These are phyloP conservation scores for Diplodia corticola DNA, from an alignment of 2,329 filamentous ascomycete species.

Conservation along the genomic window DNA sequence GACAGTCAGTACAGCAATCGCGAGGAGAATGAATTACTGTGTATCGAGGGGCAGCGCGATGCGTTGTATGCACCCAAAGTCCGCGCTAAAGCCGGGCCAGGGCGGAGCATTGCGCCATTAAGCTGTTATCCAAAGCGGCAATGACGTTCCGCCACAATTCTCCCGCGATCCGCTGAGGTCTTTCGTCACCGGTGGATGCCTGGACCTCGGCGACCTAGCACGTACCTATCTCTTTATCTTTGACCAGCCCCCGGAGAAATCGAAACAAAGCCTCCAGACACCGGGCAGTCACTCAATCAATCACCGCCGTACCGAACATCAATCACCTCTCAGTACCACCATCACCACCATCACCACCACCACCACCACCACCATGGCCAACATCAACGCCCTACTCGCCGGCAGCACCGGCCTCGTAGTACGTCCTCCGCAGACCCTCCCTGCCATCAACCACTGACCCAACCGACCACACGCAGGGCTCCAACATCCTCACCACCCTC, in stretches of 20 bases:
- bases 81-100: neutral
- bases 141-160: neutral
- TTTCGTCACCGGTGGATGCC: conserved; percentile 9
- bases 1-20: neutral
- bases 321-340: neutral
- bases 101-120: neutral
- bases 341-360: neutral
- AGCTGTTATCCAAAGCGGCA: neutral
- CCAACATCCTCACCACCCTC: conserved; percentile 68
- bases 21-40: neutral
- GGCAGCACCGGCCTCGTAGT: conserved; percentile 66
- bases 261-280: neutral
- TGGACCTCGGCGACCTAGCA: neutral
- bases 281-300: neutral
- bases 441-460: conserved; percentile 1
- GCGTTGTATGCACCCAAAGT: neutral
- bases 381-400: conserved; percentile 53
- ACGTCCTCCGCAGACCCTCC: conserved; percentile 27
- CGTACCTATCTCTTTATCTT: neutral
- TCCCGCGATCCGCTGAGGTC: neutral
- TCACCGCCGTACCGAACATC: neutral
- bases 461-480: conserved; percentile 59
- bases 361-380: conserved; percentile 9
- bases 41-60: neutral
- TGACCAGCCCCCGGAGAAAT: neutral